These are phyloP conservation scores for Bretschneidera sinensis DNA, from an alignment of 345 rosid species.

Conservation along the genomic window DNA sequence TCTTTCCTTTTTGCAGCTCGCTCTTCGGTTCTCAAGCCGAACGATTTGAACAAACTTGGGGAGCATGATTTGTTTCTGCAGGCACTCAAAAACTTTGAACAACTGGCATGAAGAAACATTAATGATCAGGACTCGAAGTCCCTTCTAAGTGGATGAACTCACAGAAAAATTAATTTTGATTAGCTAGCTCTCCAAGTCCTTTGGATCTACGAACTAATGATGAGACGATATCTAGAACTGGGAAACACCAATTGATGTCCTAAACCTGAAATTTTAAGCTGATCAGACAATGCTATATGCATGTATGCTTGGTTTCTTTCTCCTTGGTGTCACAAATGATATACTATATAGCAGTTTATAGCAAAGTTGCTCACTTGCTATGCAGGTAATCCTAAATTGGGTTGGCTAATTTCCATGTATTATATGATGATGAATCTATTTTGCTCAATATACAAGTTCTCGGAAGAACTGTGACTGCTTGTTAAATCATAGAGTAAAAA, in stretches of 20 bases:
- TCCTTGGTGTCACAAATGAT: too few relatives aligned
- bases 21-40: conserved; percentile 69
- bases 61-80: conserved; percentile 59
- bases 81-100: conserved; percentile 45
- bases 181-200: not conserved
- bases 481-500: too few relatives aligned
- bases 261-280: too few relatives aligned
- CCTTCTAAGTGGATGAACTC: conserved; percentile 7
- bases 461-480: too few relatives aligned
- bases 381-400: too few relatives aligned
- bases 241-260: not conserved
- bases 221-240: not conserved
- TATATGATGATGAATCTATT: too few relatives aligned
- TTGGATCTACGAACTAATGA: not conserved
- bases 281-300: not conserved
- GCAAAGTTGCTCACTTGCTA: too few relatives aligned
- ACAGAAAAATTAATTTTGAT: not conserved
- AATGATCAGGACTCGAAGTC: conserved; percentile 17
- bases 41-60: conserved; percentile 61
- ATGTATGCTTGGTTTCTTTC: not conserved
- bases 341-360: too few relatives aligned
- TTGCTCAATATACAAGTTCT: not conserved
- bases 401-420: not conserved
- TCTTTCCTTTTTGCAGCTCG: conserved; percentile 77
- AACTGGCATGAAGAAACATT: conserved; percentile 35